Conservation (phyloP, 495 filamentous ascomycete genomes). For the Trichodelitschia bisporula region DNA sequence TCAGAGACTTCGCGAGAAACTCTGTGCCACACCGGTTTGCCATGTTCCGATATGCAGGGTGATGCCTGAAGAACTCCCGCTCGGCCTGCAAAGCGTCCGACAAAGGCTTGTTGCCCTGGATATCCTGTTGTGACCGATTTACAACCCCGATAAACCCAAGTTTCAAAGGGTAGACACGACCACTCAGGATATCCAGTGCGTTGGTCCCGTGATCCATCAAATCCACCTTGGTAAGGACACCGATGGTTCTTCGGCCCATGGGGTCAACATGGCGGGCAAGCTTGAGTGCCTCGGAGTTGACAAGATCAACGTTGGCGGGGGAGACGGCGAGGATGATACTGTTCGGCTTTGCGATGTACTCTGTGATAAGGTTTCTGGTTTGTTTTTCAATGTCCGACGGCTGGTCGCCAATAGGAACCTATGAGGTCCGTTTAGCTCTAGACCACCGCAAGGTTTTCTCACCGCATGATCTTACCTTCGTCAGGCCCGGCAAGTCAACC, state of each 20-base stretch:
- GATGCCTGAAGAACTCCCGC: conserved; percentile 85
- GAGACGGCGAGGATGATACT: conserved; percentile 95
- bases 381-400: conserved; percentile 98
- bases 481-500: conserved; percentile 87
- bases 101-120: conserved; percentile 80
- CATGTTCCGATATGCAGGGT: conserved; percentile 94
- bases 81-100: conserved; percentile 76
- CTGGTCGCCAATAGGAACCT: conserved; percentile 93
- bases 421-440: conserved; percentile 5
- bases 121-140: conserved; percentile 95
- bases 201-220: conserved; percentile 99
- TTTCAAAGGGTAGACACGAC: conserved; percentile 89
- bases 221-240: conserved; percentile 91
- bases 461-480: conserved; percentile 37
- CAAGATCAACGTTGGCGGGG: conserved; percentile 91
- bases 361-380: conserved; percentile 83
- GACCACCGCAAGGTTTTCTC: neutral
- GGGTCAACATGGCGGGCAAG: conserved; percentile 93
- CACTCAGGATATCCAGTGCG: conserved; percentile 86
- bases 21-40: conserved; percentile 84
- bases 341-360: conserved; percentile 98
- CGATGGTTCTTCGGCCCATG: conserved; percentile 82
- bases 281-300: conserved; percentile 96
- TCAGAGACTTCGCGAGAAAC: conserved; percentile 84
- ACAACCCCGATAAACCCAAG: conserved; percentile 96